Evolutionary conservation across 306 rosid genomes (phyloP), one percentile per base, ranked within the genome.

Genomic region (Comarum palustre): DNA sequence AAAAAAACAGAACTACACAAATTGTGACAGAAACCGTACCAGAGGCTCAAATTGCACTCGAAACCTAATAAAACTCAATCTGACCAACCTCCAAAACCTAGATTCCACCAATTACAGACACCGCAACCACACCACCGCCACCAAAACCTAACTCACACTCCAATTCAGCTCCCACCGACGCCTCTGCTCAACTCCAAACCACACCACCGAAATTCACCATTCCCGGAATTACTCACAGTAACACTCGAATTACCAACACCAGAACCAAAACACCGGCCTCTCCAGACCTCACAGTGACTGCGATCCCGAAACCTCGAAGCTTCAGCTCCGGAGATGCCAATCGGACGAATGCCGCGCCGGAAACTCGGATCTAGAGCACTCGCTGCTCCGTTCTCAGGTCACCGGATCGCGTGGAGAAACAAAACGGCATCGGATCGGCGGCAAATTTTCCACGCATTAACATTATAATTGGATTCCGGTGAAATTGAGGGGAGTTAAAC

Each of bases 361-460:
- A 76, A 68, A 73, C 47, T 77, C 84, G 95, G 89, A 91, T 91
- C 97, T 84, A 83, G 74, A 81, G 82, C 92, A 80, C 80, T 86
- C 71, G 74, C 69, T 71, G 84, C 74, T 67, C 24, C 54, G 67
- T 84, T 70, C 82, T 52, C 57, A 47, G 31, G 34, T 71, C 83
- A 70, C 77, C 85, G 79, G 90, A 91, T 81, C 87, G 79, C 41
- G 41, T 29, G 8, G 73, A 82, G 5, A 20, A 79, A 73, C 20
- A 66, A 31, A 67, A 48, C 55, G 67, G 47, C 74, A 46, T 82
- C 77, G 87, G 82, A 73, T 86, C 88, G 84, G 86, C 71, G 66
- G 58, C 73, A 51, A 31, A 15, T 57, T 66, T 60, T 75, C 50
- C 75, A 71, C 43, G 80, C 72, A 73, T 70, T 85, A 8, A 7